Evolutionary conservation across 495 filamentous ascomycete species (phyloP).

Genomic region (Penicillium nucicola): DNA sequence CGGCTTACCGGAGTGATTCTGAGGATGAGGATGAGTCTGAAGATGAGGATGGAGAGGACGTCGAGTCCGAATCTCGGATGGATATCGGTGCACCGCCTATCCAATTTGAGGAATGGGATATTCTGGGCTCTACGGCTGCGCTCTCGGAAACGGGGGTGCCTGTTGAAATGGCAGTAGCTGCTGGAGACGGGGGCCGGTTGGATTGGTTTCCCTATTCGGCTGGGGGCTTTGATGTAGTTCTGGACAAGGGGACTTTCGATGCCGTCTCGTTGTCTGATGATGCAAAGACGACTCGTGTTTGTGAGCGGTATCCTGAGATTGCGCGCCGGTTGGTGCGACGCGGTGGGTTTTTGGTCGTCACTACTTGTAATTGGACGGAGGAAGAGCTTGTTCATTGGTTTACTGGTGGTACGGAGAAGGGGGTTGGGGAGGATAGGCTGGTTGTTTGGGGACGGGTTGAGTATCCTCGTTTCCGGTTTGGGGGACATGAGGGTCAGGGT

Average conservation of each 20-base stretch:
- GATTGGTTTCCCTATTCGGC: conserved; percentile 30
- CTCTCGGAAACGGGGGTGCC: conserved; percentile 26
- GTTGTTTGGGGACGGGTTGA: conserved; percentile 61
- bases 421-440: conserved; percentile 33
- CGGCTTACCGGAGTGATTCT: conserved; percentile 36
- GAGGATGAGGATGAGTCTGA: conserved; percentile 41
- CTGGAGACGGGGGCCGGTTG: conserved; percentile 13
- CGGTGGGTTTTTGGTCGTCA: conserved; percentile 76
- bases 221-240: conserved; percentile 74
- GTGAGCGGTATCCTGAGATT: conserved; percentile 68
- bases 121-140: conserved; percentile 50
- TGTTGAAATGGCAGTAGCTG: background rate
- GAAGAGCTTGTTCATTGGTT: conserved; percentile 80
- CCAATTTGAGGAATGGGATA: conserved; percentile 73
- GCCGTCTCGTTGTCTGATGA: conserved; percentile 75
- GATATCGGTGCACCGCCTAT: conserved; percentile 27
- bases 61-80: conserved; percentile 3
- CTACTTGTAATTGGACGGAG: conserved; percentile 98
- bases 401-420: conserved; percentile 28
- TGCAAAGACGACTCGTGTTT: conserved; percentile 46
- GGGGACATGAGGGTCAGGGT: conserved; percentile 78
- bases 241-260: conserved; percentile 98
- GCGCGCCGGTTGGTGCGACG: conserved; percentile 61
- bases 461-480: conserved; percentile 84
- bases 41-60: conserved; percentile 9